A percentile compares a stretch with the other conserved stretches of the same genome.
Conservation (phyloP, 164 flowering plant genomes). For the Amborella trichopoda region DNA sequence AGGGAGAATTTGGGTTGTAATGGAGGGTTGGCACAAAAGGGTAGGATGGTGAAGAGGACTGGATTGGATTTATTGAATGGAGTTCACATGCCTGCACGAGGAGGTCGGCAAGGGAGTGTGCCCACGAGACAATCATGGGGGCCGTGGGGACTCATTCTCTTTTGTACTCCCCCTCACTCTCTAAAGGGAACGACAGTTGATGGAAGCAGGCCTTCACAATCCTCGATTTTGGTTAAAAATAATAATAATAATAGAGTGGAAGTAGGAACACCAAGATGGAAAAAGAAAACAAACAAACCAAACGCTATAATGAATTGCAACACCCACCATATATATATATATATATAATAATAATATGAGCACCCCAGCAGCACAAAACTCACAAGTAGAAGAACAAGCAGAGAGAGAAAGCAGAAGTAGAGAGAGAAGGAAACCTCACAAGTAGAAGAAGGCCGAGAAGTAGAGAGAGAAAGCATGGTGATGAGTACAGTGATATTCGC, state of each 20-base stretch:
- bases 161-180: not conserved
- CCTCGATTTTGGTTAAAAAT: not conserved
- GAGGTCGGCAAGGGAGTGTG: conserved; percentile 19
- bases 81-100: conserved; percentile 60
- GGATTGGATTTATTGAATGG: conserved; percentile 34
- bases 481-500: conserved; percentile 15
- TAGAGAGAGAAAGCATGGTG: not conserved
- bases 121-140: conserved; percentile 37
- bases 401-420: not conserved
- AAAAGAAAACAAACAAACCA: not conserved
- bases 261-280: not conserved
- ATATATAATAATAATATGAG: too few species aligned
- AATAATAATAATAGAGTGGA: not conserved
- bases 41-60: too few species aligned
- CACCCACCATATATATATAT: too few species aligned
- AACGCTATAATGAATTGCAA: not conserved
- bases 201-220: not conserved
- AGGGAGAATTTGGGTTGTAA: too few species aligned
- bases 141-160: conserved; percentile 23
- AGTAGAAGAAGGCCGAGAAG: not conserved
- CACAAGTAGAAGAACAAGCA: not conserved
- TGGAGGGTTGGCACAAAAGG: too few species aligned
- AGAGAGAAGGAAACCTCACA: conserved; percentile 5
- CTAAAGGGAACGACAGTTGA: not conserved
- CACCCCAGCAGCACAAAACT: too few species aligned